A percentile compares a stretch with the other conserved stretches of the same genome.
Conservation (phyloP, 495 filamentous ascomycete genomes). For the Penicillium desertorum region DNA sequence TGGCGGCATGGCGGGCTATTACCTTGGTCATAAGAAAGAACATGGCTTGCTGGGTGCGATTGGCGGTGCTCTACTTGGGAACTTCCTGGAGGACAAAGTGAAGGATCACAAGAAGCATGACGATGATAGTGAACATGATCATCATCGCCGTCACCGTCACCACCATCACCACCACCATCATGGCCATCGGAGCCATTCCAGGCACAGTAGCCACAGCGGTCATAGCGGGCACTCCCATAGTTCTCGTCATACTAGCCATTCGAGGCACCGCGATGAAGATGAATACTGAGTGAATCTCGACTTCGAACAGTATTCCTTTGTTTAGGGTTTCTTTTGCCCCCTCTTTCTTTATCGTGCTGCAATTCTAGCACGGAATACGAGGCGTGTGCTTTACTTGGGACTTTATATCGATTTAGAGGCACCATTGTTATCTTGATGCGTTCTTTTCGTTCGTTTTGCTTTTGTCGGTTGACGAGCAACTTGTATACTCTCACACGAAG, state of each 20-base stretch:
- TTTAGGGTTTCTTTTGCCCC: background rate
- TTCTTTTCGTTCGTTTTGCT: background rate
- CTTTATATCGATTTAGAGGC: background rate
- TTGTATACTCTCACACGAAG: background rate
- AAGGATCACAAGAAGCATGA: slow-evolving; percentile 32
- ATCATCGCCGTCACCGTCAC: slow-evolving; percentile 21
- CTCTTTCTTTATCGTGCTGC: background rate
- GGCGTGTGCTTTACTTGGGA: background rate
- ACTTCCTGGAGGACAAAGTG: slow-evolving; percentile 42
- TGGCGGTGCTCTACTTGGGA: slow-evolving; percentile 51
- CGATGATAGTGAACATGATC: slow-evolving; percentile 14
- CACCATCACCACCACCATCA: slow-evolving; percentile 19
- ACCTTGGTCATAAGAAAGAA: slow-evolving; percentile 45
- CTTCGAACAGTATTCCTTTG: background rate
- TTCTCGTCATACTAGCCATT: slow-evolving; percentile 3
- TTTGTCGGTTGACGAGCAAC: background rate
- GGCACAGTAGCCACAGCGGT: slow-evolving; percentile 20
- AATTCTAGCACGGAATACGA: background rate
- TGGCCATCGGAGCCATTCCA: slow-evolving; percentile 31
- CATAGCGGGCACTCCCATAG: slow-evolving; percentile 13
- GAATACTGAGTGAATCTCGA: background rate
- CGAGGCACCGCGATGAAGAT: slow-evolving; percentile 6
- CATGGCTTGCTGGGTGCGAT: slow-evolving; percentile 52
- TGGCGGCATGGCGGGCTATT: slow-evolving; percentile 50
- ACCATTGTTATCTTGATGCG: background rate